Percentiles rank a stretch among this genome's conserved stretches.
phyloP scores from a whole-genome alignment of 257 asterid genomes.

The Solanum gandarillasii region DNA sequence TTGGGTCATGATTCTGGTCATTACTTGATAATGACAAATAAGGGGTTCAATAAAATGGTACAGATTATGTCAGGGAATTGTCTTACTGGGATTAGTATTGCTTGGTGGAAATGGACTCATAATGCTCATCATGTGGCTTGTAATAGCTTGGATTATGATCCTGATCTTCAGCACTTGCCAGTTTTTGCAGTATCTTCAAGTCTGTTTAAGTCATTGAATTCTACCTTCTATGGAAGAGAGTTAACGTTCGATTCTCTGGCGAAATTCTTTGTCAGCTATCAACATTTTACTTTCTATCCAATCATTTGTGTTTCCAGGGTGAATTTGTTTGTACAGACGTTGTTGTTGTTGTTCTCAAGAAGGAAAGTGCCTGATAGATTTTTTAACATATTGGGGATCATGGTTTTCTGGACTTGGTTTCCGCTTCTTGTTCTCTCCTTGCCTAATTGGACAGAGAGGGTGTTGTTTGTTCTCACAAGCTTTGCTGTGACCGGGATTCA shows the following conservation, averaged over 20 bases:
- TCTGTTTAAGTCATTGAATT: constrained; percentile 40
- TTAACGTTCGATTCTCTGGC: constrained; percentile 52
- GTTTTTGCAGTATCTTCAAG: constrained; percentile 55
- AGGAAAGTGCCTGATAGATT: constrained; percentile 58
- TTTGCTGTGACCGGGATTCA: constrained; percentile 53
- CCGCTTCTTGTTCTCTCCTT: constrained; percentile 55
- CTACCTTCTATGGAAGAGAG: constrained; percentile 50
- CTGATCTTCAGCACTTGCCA: constrained; percentile 88
- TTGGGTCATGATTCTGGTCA: constrained; percentile 95
- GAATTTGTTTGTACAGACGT: constrained; percentile 67
- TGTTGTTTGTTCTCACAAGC: constrained; percentile 43
- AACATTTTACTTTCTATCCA: constrained; percentile 64
- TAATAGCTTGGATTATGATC: constrained; percentile 84
- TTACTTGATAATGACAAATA: constrained; percentile 50
- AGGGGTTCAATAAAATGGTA: constrained; percentile 34
- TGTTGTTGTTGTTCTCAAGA: constrained; percentile 48
- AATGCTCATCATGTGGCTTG: constrained; percentile 79
- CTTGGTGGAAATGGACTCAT: constrained; percentile 99
- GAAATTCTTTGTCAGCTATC: constrained; percentile 56
- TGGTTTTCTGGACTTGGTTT: constrained; percentile 85
- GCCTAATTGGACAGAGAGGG: constrained; percentile 62
- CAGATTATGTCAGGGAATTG: constrained; percentile 77
- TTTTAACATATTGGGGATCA: constrained; percentile 51
- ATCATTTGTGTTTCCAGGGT: constrained; percentile 57
- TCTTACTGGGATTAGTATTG: constrained; percentile 85